Evolutionary conservation across 2,329 filamentous ascomycete genomes (phyloP).

Genomic region (Simplicillium aogashimaense): DNA sequence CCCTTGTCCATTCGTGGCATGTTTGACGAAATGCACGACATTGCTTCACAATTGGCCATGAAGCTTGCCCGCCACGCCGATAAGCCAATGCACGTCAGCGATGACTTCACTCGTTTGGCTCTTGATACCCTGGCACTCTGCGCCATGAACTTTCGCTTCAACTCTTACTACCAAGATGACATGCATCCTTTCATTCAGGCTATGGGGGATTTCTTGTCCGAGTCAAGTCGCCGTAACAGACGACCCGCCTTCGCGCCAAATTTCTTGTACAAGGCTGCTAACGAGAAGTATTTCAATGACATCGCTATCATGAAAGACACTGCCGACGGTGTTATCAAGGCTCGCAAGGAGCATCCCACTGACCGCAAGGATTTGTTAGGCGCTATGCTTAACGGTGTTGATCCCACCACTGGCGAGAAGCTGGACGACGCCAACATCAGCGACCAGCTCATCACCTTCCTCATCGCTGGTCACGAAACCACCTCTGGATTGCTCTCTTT

Average conservation of each 20-base stretch:
- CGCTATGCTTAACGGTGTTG: slow-evolving; percentile 58
- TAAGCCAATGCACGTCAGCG: slow-evolving; percentile 46
- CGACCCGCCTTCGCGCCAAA: slow-evolving; percentile 34
- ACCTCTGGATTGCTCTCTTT: slow-evolving; percentile 59
- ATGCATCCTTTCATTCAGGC: slow-evolving; percentile 61
- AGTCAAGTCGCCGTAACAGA: slow-evolving; percentile 39
- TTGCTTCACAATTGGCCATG: slow-evolving; percentile 53
- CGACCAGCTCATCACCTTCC: slow-evolving; percentile 63
- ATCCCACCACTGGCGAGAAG: slow-evolving; percentile 57
- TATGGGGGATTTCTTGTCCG: slow-evolving; percentile 54
- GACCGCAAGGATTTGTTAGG: slow-evolving; percentile 58
- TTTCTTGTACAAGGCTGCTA: slow-evolving; percentile 37
- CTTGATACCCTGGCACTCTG: slow-evolving; percentile 65
- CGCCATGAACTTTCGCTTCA: slow-evolving; percentile 64
- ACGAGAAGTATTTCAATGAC: slow-evolving; percentile 41
- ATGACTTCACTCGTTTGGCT: slow-evolving; percentile 64
- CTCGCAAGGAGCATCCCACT: slow-evolving; percentile 42
- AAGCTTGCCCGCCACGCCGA: slow-evolving; percentile 60
- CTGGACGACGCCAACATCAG: slow-evolving; percentile 53
- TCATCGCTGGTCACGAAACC: slow-evolving; percentile 64
- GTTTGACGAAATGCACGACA: slow-evolving; percentile 62
- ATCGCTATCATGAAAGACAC: slow-evolving; percentile 45
- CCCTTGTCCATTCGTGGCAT: slow-evolving; percentile 57
- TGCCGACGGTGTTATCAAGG: slow-evolving; percentile 49
- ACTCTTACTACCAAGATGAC: slow-evolving; percentile 60